Evolutionary conservation across 1,284 basidiomycete genomes (phyloP).

Genomic region (Apiotrichum mycotoxinovorans): DNA sequence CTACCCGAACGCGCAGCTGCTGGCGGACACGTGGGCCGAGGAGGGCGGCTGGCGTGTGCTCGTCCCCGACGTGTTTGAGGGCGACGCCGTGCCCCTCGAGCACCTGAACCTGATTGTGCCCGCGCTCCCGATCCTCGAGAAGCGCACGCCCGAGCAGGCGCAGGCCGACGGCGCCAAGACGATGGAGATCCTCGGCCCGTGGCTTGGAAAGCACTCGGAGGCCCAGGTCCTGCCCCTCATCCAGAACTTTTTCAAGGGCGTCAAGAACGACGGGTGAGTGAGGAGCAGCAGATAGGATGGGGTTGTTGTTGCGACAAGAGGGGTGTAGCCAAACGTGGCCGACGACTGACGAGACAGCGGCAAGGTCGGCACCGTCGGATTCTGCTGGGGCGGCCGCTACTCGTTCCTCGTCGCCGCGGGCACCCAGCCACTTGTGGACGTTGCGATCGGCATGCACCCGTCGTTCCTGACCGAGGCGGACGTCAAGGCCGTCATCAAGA

Average conservation of each 20-base stretch:
- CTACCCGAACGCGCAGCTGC: constrained; percentile 55
- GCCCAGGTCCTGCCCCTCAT: constrained; percentile 41
- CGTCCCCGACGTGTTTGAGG: constrained; percentile 60
- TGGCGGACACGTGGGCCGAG: constrained; percentile 65
- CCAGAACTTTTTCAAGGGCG: constrained; percentile 38
- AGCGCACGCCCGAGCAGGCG: constrained; percentile 44
- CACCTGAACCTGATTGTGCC: constrained; percentile 48
- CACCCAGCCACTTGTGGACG: constrained; percentile 56
- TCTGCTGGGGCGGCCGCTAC: constrained; percentile 39
- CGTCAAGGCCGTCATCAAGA: constrained; percentile 53
- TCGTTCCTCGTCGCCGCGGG: constrained; percentile 53
- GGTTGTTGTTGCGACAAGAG: too few relatives aligned
- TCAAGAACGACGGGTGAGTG: constrained; percentile 39
- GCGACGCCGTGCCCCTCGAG: constrained; percentile 56
- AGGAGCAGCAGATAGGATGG: not conserved
- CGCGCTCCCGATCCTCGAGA: constrained; percentile 27
- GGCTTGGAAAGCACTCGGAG: constrained; percentile 38
- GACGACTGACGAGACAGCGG: constrained; percentile 21
- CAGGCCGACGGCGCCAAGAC: constrained; percentile 31
- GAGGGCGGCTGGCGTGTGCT: constrained; percentile 65
- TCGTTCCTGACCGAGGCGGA: constrained; percentile 59
- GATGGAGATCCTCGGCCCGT: constrained; percentile 33
- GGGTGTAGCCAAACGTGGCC: too few relatives aligned
- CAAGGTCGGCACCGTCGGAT: constrained; percentile 33
- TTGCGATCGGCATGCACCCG: constrained; percentile 53